phyloP scores from a whole-genome alignment of 345 rosid genomes.

The Acer yangbiense region DNA sequence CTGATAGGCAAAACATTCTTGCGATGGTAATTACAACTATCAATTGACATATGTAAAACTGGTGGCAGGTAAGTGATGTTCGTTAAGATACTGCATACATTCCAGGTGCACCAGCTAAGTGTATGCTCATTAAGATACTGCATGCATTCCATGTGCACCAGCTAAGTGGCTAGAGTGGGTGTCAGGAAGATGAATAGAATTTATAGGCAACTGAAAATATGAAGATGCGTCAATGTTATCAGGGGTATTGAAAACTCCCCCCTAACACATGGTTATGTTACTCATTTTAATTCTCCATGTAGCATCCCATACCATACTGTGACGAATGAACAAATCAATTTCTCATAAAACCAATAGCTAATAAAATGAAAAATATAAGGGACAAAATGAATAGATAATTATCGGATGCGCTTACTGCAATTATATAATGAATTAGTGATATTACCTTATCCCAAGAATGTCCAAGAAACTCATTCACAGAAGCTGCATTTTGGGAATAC shows the following conservation, averaged over 20 bases:
- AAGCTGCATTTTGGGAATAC: constrained; percentile 97
- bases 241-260: neutral
- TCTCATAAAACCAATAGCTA: neutral
- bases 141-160: neutral
- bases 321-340: neutral
- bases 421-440: neutral
- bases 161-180: neutral
- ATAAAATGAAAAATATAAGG: neutral
- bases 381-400: constrained; percentile 9
- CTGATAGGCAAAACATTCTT: neutral
- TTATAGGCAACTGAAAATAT: neutral
- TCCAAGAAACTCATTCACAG: constrained; percentile 95
- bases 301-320: constrained; percentile 5
- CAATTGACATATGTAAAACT: neutral
- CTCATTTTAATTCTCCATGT: neutral
- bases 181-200: neutral
- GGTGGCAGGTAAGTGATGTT: neutral
- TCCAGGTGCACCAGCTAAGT: neutral
- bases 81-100: neutral
- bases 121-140: too few species aligned
- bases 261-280: neutral
- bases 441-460: constrained; percentile 88
- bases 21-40: neutral
- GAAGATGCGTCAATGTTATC: neutral
- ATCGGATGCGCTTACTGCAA: neutral